Base-by-base conservation (phyloP, 371 early-diverging fungal genomes). In the Rhizopus sp. region DNA sequence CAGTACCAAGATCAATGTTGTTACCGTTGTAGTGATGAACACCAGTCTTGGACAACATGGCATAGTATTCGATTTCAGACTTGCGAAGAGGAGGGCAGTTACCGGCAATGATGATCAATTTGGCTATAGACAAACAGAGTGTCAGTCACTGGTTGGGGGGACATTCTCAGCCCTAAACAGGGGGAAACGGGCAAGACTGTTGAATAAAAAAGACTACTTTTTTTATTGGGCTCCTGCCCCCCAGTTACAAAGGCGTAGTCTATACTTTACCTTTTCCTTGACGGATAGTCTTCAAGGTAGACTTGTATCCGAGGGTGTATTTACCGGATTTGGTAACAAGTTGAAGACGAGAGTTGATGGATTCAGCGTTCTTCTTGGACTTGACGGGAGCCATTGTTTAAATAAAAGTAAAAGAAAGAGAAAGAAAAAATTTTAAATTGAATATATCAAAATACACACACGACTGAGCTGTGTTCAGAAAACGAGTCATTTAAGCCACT, bases 1-100 rank as follows among this genome's bases (percentile, higher is more conserved):
- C 99, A 68, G 97, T 97, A 75, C 99, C 99, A 68, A 98, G 89
- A 72, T 95, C 97, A 69, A 96, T 93, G 91, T 98, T 98, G 94
- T 93, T 90, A 73, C 93, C 92, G 76, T 84, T 78, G 91, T 93
- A 98, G 93, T 98, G 97, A 90, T 96, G 97, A 68, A 98, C 99
- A 85, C 88, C 89, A 74, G 98, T 96, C 93, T 97, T 97, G 85
- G 96, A 93, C 78, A 98, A 88, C 99, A 98, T 98, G 81, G 99
- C 99, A 85, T 97, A 97, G 95, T 98, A 98, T 87, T 98, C 98
- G 72, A 98, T 89, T 89, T 98, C 99, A 59, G 95, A 94, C 89
- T 96, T 97, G 82, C 99, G 89, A 77, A 98, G 91, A 73, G 98
- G 93, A 64, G 98, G 98, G 85, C 94, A 93, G 94, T 98, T 98